These are phyloP conservation scores for Diaporthe sp. DNA, from an alignment of 2,329 filamentous ascomycete genomes.

Conservation along the genomic window DNA sequence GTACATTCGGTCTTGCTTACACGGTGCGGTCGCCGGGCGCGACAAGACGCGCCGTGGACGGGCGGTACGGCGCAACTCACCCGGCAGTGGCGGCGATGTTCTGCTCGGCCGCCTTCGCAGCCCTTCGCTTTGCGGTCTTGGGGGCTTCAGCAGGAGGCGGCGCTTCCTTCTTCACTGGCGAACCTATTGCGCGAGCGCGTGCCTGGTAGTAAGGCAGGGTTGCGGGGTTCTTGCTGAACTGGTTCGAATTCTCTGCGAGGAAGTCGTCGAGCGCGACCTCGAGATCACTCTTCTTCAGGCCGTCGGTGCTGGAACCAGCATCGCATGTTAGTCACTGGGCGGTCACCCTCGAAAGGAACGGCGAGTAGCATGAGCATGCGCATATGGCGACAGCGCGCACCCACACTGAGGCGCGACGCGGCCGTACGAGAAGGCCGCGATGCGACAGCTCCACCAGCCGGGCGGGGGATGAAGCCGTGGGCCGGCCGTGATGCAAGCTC, in stretches of 20 bases:
- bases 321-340: conserved; percentile 41
- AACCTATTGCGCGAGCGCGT: conserved; percentile 70
- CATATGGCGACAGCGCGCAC: conserved; percentile 8
- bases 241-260: conserved; percentile 76
- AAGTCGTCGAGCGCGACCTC: conserved; percentile 81
- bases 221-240: conserved; percentile 72
- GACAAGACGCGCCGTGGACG: conserved; percentile 25
- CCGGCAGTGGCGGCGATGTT: conserved; percentile 51
- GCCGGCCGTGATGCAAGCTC: not conserved
- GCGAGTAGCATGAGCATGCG: not conserved
- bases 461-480: not conserved
- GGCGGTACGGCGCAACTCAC: conserved; percentile 52
- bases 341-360: not conserved
- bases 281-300: conserved; percentile 83
- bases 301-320: conserved; percentile 69
- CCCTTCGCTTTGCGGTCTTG: conserved; percentile 62
- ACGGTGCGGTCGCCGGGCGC: not conserved
- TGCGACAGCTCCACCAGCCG: conserved; percentile 12
- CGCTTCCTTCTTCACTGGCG: conserved; percentile 72
- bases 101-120: conserved; percentile 61
- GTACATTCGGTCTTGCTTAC: conserved; percentile 29
- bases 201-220: conserved; percentile 83
- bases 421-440: not conserved
- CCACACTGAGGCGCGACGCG: not conserved
- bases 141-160: conserved; percentile 55